Conservation (phyloP, 2,329 filamentous ascomycete species). For the Byssoonygena ceratinophila region DNA sequence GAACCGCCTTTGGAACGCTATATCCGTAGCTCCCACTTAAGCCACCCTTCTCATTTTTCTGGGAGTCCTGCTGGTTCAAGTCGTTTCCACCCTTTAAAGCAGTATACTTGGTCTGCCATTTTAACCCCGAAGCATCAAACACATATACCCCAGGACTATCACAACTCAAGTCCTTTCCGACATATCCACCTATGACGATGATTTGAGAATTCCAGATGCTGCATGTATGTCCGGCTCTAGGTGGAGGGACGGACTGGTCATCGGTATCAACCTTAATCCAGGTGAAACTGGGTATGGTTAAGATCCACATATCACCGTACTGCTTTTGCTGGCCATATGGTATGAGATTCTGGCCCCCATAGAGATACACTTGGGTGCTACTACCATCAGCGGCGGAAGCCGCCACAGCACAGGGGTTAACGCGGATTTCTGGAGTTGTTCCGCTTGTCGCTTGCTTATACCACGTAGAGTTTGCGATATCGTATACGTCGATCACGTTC, state of each 20-base stretch:
- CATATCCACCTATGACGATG: slow-evolving; percentile 63
- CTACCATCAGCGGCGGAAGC: slow-evolving; percentile 62
- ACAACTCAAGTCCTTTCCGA: slow-evolving; percentile 50
- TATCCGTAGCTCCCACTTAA: slow-evolving; percentile 57
- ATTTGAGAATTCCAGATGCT: slow-evolving; percentile 72
- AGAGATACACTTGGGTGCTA: slow-evolving; percentile 68
- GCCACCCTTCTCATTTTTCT: slow-evolving; percentile 44
- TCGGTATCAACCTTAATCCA: slow-evolving; percentile 58
- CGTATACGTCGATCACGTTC: slow-evolving; percentile 69
- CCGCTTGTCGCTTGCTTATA: slow-evolving; percentile 60
- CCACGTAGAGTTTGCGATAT: slow-evolving; percentile 60
- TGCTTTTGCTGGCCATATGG: slow-evolving; percentile 49
- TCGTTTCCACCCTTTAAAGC: slow-evolving; percentile 47
- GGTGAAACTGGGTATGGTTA: slow-evolving; percentile 68
- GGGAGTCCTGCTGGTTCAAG: slow-evolving; percentile 44
- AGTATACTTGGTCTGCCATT: slow-evolving; percentile 62
- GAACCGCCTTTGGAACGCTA: slow-evolving; percentile 54
- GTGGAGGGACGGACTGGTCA: slow-evolving; percentile 41
- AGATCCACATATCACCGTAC: slow-evolving; percentile 67
- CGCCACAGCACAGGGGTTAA: slow-evolving; percentile 61
- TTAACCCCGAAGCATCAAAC: slow-evolving; percentile 60
- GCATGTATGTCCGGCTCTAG: slow-evolving; percentile 63
- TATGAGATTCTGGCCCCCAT: slow-evolving; percentile 62
- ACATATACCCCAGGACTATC: slow-evolving; percentile 62
- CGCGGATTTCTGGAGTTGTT: slow-evolving; percentile 48